Base-by-base conservation (phyloP, 768 basidiomycete genomes). In the Suillus plorans region DNA sequence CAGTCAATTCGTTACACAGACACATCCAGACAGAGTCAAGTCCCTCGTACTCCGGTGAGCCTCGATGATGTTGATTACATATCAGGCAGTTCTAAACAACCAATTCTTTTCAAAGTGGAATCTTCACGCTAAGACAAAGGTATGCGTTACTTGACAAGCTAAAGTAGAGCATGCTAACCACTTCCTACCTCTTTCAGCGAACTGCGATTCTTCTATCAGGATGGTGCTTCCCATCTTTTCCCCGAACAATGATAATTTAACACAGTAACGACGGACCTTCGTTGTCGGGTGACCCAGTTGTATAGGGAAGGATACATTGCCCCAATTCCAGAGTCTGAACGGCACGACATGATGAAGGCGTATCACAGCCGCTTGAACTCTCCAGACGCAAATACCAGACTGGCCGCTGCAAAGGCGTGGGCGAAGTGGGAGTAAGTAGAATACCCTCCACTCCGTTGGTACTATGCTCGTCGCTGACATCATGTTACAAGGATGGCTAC, bases 141-240 rank as follows among this genome's bases (percentile, higher is more conserved):
- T 90, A 56, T 34, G 74, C 13, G 0, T 20, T 25, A 20, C 55
- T 39, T 10, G 0, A 39, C 18, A 16, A 37, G 8, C 13, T 4
- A 39, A 25, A 18, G n/a, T 58, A 18, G 22, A 58, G 5, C 14
- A 39, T 39, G 4, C 22, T 25, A 4, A 58, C 36, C 13, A n/a
- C 22, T 37, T 20, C 25, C 22, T 3, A 25, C 18, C 25, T 16
- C 37, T 41, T 41, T 22, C 41, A 81, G 88, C 69, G 95, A 98
- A 77, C 84, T 97, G 47, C 83, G 85, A 25, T 98, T 95, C 81
- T 97, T 97, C 81, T 97, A 96, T 76, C 94, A 95, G 79, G 85
- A 91, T 2, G 94, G 94, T 16, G 79, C 92, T 13, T 89, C 89
- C 5, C 88, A 90, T 73, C 75, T 94, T 37, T 95, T 94, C 81